Evolutionary conservation across 352 stramenopile species (phyloP), one percentile per base, ranked within the genome.

Genomic region (Phytophthora chlamydospora): DNA sequence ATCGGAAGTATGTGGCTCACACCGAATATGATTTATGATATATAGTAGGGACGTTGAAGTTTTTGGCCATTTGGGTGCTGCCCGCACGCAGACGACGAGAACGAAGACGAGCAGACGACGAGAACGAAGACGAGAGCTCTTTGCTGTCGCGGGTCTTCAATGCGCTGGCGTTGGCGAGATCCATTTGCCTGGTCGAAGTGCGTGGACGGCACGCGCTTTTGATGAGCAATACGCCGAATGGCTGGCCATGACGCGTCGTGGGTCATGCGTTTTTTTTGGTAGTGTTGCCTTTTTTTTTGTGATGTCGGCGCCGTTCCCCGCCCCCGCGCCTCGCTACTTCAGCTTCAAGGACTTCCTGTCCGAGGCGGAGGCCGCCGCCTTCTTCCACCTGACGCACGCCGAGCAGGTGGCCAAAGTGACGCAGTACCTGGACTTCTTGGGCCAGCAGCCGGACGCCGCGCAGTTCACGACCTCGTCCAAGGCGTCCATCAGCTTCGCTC

Each of bases 381-480:
- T 92, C 60, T 83, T 92, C 36, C 43, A 76, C 16, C 68, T 80
- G 46, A 9, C 73, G 29, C 80, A 92, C 47, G 45, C 58, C 14
- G 54, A 66, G 1, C 83, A 90, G 54, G 68, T 92, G 16, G 64
- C 49, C 16, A 89, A 86, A 55, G 80, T 91, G 43, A 38, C 69
- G 60, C 72, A 75, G 56, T 92, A 92, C 39, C 64, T 92, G 29
- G 71, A 80, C 34, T 92, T 92, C 41, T 58, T 92, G 21, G 73
- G 61, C 24, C 44, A 73, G 24, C 80, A 90, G 39, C 71, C 76
- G 1, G 60, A 71, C 4, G 61, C 69, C 0, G 68, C 71, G 24
- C 65, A 81, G 21, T 92, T 90, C 55, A 77, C 75, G 35, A 72
- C 70, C 27, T 92, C 83, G 8, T 55, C 66, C 6, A 77, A 83